Base-by-base conservation (phyloP, 2,329 filamentous ascomycete species). In the Fusarium pininemorale region DNA sequence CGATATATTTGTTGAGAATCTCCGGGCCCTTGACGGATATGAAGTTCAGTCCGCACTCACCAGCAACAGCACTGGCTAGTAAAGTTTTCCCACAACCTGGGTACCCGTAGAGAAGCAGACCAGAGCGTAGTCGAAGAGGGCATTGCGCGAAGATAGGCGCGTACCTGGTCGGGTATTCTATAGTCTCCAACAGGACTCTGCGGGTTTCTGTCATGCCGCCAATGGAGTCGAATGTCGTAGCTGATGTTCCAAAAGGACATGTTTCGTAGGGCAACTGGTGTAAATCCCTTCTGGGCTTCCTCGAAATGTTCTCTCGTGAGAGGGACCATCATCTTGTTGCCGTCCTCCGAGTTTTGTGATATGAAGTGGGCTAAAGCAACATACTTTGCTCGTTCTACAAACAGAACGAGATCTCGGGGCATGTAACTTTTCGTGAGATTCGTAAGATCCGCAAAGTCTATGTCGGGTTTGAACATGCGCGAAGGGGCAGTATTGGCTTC, bases 1-100 rank as follows among this genome's bases (percentile, higher is more conserved):
- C 96, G 66, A 99, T 98, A 82, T 99, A 99, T 84, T 99, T 99
- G 87, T 99, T 99, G 58, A 99, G 85, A 66, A 99, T 98, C 82
- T 99, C 96, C 0, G 96, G 96, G 1, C 96, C 96, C 84, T 99
- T 99, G 79, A 99, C 96, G 42, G 92, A 95, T 82, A 99, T 99
- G 83, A 99, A 99, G 82, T 99, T 99, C 68, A 99, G 90, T 0
- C 96, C 96, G 79, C 96, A 98, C 84, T 99, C 96, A 63, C 96
- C 96, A 20, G 96, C 96, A 22, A 99, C 95, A 1, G 96, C 96
- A 64, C 94, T 97, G 18, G 96, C 96, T 14, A 99, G 90, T 11
- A 99, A 88, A 1, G 96, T 99, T 84, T 99, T 99, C 70, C 96
- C 96, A 79, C 96, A 98, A 5, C 96, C 96, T 0, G 96, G 96